A percentile compares a stretch with the other conserved stretches of the same genome.
Evolutionary conservation across 2,329 filamentous ascomycete species (phyloP).

Genomic region (Colletotrichum theobromicola): DNA sequence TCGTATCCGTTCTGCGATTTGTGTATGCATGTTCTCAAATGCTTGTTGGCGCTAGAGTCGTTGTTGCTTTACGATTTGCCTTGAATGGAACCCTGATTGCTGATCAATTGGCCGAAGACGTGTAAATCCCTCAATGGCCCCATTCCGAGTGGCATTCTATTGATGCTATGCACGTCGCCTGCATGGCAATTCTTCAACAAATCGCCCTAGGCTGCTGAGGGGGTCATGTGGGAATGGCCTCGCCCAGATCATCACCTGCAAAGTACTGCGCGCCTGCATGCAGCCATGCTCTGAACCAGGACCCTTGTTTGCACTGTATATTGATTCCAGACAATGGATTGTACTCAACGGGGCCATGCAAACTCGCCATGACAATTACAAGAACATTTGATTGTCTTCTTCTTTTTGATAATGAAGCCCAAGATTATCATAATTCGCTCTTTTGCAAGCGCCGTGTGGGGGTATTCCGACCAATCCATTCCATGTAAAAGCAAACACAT

Average conservation of each 20-base stretch:
- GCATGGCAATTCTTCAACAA: background rate
- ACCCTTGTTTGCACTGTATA: background rate
- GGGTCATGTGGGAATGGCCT: background rate
- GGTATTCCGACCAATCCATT: background rate
- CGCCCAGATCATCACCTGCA: background rate
- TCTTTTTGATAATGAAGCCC: background rate
- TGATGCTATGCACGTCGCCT: background rate
- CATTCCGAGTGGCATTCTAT: background rate
- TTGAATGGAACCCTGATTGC: background rate
- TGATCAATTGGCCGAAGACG: background rate
- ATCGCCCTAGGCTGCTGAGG: background rate
- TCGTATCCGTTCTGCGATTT: background rate
- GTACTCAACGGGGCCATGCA: background rate
- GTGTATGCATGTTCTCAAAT: background rate
- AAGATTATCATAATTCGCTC: background rate
- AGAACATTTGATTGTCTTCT: background rate
- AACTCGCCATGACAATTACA: background rate
- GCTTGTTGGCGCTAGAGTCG: background rate
- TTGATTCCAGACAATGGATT: background rate
- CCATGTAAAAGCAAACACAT: background rate
- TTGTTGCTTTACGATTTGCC: background rate
- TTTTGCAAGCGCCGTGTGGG: background rate
- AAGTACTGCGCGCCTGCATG: background rate
- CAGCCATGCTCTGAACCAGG: background rate
- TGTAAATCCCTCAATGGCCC: slow-evolving; percentile 11